Evolutionary conservation across 1,284 basidiomycete genomes (phyloP), one percentile per base, ranked within the genome.

Genomic region (Moniliella sp.): DNA sequence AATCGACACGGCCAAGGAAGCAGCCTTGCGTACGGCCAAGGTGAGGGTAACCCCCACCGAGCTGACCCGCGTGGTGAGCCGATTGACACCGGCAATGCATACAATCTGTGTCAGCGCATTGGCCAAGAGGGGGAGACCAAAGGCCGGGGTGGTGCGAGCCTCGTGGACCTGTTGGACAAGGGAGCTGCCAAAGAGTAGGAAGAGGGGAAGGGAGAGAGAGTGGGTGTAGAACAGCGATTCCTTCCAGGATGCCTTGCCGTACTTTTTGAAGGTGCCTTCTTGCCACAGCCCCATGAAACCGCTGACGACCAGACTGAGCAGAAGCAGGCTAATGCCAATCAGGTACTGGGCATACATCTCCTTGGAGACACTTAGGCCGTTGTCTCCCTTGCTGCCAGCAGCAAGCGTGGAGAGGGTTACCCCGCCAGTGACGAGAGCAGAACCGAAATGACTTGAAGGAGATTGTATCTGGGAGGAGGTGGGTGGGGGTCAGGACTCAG

Each of bases 1-100:
- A n/a, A n/a, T n/a, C n/a, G n/a, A n/a, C 42, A 91, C 69, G 10
- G 77, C 64, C 11, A 91, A 66, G 34, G 79, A 84, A 11, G 74
- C 67, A 1, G 83, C 84, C 61, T 93, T 93, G 31, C 84, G 71
- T 13, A 93, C 73, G 25, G 81, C 82, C 31, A 91, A 68, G 10
- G 88, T 69, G 33, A 93, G 73, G 8, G 81, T 84, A 18, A 91
- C 83, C 0, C 74, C 79, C 7, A 88, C 68, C 4, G 75, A 71
- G 28, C 72, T 75, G 3, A 86, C 78, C 27, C 61, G 55, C 15
- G 64, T 44, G 1, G 82, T 84, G 36, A 93, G 67, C 23, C 78
- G 68, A 55, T 93, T 76, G 27, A 91, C 84, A 23, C 84, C 86
- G 2, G 79, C 68, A n/a, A 80, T 75, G 61, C 84, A 93, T 10